Evolutionary conservation across 352 stramenopile genomes (phyloP).

Genomic region (Globisporangium parvum): DNA sequence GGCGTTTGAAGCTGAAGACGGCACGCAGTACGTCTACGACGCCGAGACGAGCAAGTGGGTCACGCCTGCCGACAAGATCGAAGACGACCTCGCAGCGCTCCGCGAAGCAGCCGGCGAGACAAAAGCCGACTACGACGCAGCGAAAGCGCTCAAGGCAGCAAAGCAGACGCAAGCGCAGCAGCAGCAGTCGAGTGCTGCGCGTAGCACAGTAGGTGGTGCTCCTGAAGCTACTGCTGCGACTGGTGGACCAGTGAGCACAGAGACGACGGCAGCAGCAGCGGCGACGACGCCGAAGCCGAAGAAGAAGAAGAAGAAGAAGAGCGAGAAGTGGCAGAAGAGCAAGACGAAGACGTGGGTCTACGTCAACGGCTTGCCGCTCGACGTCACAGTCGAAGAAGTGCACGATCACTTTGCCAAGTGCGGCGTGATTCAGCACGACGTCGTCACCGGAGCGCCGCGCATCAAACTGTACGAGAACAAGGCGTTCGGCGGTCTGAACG

Average conservation of each 20-base stretch:
- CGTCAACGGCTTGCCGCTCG: constrained; percentile 91
- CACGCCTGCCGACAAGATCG: constrained; percentile 68
- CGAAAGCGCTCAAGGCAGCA: constrained; percentile 16
- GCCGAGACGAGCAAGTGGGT: constrained; percentile 56
- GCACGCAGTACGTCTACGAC: constrained; percentile 69
- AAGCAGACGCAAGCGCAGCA: constrained; percentile 34
- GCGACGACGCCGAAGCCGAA: constrained; percentile 37
- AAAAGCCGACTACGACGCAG: constrained; percentile 7
- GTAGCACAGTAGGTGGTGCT: constrained; percentile 1
- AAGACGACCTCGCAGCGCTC: constrained; percentile 58
- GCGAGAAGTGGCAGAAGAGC: constrained; percentile 70
- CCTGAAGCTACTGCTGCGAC: constrained; percentile 1
- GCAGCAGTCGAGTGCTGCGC: constrained; percentile 16
- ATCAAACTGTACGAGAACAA: constrained; percentile 95
- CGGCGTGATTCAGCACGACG: constrained; percentile 93
- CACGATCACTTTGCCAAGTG: constrained; percentile 92
- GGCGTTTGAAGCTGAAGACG: constrained; percentile 55
- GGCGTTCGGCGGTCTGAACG: constrained; percentile 83
- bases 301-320: constrained; percentile 82
- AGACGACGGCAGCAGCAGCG: constrained; percentile 1
- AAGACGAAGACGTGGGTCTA: constrained; percentile 95
- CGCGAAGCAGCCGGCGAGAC: constrained; percentile 35
- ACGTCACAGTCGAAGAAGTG: constrained; percentile 91
- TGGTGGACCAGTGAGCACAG: background rate
- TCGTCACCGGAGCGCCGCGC: constrained; percentile 88